Percentiles rank a stretch among this genome's conserved stretches.
These are phyloP conservation scores for Craterostigma plantagineum DNA, from an alignment of 257 asterid species.

Conservation along the genomic window DNA sequence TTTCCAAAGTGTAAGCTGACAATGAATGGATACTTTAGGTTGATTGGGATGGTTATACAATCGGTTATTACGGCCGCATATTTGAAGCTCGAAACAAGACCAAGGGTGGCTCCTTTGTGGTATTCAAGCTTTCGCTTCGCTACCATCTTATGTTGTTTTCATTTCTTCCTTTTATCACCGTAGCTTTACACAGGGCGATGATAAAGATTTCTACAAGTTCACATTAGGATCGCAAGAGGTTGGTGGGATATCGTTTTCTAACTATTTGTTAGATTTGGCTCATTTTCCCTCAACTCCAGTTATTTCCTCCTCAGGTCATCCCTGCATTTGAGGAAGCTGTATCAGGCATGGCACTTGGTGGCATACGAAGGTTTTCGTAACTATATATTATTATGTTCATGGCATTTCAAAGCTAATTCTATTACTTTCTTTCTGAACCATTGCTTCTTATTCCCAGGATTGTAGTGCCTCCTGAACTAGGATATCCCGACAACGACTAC, in stretches of 20 bases:
- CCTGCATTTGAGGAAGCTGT: slow-evolving; percentile 97
- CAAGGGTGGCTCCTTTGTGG: slow-evolving; percentile 94
- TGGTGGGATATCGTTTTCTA: slow-evolving; percentile 2
- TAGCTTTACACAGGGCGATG: slow-evolving; percentile 53
- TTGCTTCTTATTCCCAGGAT: slow-evolving; percentile 27
- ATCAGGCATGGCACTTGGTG: slow-evolving; percentile 81
- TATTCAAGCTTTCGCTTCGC: slow-evolving; percentile 13
- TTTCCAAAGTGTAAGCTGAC: slow-evolving; percentile 7
- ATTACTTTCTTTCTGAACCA: too few relatives aligned
- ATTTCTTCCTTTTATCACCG: slow-evolving; percentile 8
- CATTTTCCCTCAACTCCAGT: too few relatives aligned
- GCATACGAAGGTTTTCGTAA: slow-evolving; percentile 59
- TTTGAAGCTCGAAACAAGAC: slow-evolving; percentile 99
- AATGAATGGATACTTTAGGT: slow-evolving; percentile 27
- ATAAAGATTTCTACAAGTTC: slow-evolving; percentile 85
- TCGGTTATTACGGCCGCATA: slow-evolving; percentile 95
- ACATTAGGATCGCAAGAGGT: slow-evolving; percentile 78
- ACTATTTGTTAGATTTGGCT: too few relatives aligned
- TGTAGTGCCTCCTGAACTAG: slow-evolving; percentile 87
- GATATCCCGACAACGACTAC: slow-evolving; percentile 85
- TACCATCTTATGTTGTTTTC: slow-evolving; percentile 6
- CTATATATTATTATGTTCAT: slow-evolving; percentile 4
- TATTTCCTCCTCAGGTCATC: slow-evolving; percentile 44
- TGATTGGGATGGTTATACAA: slow-evolving; percentile 97
- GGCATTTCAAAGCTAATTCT: too few relatives aligned